Conservation (phyloP, 768 basidiomycete genomes). For the Tylopilus felleus region DNA sequence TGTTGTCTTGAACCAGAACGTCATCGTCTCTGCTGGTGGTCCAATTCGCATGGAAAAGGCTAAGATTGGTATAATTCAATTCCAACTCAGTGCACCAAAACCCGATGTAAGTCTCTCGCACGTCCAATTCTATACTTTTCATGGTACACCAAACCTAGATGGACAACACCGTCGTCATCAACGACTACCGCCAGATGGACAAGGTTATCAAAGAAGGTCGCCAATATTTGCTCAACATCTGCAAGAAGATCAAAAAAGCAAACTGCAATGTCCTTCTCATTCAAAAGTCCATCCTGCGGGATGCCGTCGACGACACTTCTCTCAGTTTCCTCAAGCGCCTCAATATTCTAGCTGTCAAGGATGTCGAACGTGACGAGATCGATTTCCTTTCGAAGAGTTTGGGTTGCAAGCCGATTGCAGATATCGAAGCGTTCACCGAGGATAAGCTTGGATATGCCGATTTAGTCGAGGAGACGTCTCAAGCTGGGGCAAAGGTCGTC, state of each 20-base stretch:
- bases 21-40: constrained; percentile 85
- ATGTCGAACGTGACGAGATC: constrained; percentile 98
- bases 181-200: constrained; percentile 99
- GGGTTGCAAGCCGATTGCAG: constrained; percentile 93
- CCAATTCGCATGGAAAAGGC: constrained; percentile 96
- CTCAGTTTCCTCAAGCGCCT: constrained; percentile 97
- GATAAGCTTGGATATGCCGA: constrained; percentile 98
- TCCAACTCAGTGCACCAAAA: constrained; percentile 96
- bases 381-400: constrained; percentile 94
- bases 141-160: constrained; percentile 52
- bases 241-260: constrained; percentile 99
- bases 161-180: constrained; percentile 99
- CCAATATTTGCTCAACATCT: constrained; percentile 94
- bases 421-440: constrained; percentile 96
- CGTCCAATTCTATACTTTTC: not conserved
- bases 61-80: constrained; percentile 97
- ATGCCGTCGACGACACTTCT: constrained; percentile 97
- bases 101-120: constrained; percentile 69
- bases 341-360: constrained; percentile 94
- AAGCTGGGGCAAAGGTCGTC: constrained; percentile 85
- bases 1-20: constrained; percentile 95
- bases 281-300: constrained; percentile 98
- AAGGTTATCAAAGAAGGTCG: constrained; percentile 99
- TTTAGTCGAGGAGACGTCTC: constrained; percentile 83
- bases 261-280: constrained; percentile 98